Evolutionary conservation across 495 filamentous ascomycete genomes (phyloP), one percentile per base, ranked within the genome.

Genomic region (Penicillium longicatenatum): DNA sequence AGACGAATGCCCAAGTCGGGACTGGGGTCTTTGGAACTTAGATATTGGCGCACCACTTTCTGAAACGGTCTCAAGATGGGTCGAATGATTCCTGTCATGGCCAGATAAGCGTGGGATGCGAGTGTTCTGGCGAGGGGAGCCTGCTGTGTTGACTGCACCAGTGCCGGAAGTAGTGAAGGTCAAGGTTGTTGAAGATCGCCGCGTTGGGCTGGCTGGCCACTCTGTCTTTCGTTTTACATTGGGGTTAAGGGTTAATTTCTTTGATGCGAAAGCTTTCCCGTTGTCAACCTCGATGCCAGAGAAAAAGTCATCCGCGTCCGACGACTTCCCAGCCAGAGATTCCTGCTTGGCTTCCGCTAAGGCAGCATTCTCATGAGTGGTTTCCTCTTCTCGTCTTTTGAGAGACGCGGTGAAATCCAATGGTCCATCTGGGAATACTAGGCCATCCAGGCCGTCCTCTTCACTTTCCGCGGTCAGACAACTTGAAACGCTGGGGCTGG

Each of bases 391-490:
- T 45, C 88, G 82, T 69, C 86, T 88, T 55, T 89, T 84, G 24
- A 98, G 76, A 26, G 87, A 84, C 39, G 88, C 85, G 35, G 82
- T 83, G 61, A 98, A 88, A 68, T 96, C 84, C 16, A 98, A 70
- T 33, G 89, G 92, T 12, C 91, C 93, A 51, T 83, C 82, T 0
- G 94, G 94, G 31, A 98, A 79, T 16, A 95, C 73, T 17, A 98
- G 80, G 22, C 93, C 93, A 58, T 93, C 67, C 43, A 97, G 80
- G 6, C 88, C 85, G 60, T 97, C 94, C 64, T 96, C 93, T 65
- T 97, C 94, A 67, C 93, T 97, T 72, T 96, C 94, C n/a, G 83
- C 82, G 6, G 92, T 96, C 57, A 95, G 79, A 55, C 89, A 94
- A 72, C 92, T 96, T 50, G 91, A 88, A 45, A 93, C 83, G 65